Conservation (phyloP, 2,329 filamentous ascomycete genomes). For the Triangularia setosa region DNA sequence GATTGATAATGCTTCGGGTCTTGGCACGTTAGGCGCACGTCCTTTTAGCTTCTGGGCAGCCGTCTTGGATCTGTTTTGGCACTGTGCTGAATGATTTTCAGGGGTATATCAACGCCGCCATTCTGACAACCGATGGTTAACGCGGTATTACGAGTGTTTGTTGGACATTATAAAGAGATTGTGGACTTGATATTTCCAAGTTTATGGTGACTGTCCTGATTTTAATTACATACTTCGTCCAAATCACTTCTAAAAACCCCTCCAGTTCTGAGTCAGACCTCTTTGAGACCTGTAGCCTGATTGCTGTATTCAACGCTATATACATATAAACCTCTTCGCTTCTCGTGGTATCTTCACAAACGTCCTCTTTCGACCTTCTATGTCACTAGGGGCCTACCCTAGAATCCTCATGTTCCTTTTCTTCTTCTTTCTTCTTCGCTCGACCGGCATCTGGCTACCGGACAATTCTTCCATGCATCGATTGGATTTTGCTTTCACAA, state of each 20-base stretch:
- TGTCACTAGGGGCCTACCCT: not conserved
- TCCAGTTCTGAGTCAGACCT: not conserved
- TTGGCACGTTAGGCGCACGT: not conserved
- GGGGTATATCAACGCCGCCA: not conserved
- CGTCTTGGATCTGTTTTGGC: not conserved
- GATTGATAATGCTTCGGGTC: not conserved
- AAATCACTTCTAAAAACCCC: not conserved
- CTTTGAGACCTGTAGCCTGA: not conserved
- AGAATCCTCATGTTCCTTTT: not conserved
- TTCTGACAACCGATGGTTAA: not conserved
- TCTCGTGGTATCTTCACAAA: not conserved
- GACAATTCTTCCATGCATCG: not conserved
- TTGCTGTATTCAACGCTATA: not conserved
- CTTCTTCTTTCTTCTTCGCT: not conserved
- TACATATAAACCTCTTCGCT: not conserved
- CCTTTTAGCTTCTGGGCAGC: not conserved
- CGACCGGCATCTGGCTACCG: not conserved
- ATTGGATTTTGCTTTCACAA: not conserved
- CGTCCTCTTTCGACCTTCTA: not conserved
- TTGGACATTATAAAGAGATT: not conserved
- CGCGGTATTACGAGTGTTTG: not conserved
- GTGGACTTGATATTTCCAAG: not conserved
- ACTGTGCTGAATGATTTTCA: not conserved
- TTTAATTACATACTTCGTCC: no score
- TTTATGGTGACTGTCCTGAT: no score